Percentiles rank a stretch among this genome's conserved stretches.
Evolutionary conservation across 116 monocot species (phyloP).

Genomic region (Phalaenopsis hybrid): DNA sequence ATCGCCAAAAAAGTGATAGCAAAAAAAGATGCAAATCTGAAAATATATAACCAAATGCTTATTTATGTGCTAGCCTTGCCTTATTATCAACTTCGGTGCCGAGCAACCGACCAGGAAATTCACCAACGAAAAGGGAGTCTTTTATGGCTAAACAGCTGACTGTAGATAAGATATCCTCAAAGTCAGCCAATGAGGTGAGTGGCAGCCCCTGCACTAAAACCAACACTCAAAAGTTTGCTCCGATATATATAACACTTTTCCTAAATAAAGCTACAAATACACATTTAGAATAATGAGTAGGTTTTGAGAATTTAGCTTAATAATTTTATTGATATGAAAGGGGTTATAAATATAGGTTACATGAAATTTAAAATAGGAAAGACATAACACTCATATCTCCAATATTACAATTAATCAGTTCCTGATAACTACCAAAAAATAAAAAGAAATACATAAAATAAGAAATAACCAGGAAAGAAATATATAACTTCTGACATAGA

Average conservation of each 20-base stretch:
- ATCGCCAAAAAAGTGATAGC: background rate
- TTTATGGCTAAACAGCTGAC: conserved; percentile 73
- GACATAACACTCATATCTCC: no score
- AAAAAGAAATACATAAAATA: no score
- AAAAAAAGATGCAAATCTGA: background rate
- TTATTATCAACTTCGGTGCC: conserved; percentile 20
- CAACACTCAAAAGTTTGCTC: background rate
- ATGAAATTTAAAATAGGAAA: no score
- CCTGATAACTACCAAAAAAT: no score
- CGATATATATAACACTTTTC: background rate
- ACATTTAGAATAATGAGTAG: background rate
- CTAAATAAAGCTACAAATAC: background rate
- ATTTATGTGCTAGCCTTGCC: conserved; percentile 8
- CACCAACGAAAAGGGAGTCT: conserved; percentile 73
- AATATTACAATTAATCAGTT: no score
- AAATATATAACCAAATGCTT: background rate
- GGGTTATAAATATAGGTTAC: no score
- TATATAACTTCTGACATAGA: no score
- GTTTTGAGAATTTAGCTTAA: no score
- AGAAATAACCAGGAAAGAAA: no score
- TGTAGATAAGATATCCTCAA: conserved; percentile 47
- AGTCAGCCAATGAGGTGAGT: conserved; percentile 22
- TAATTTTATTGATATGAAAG: no score
- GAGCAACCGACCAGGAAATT: conserved; percentile 40
- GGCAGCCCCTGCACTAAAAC: conserved; percentile 63